Percentiles rank a stretch among this genome's conserved stretches.
Conservation (phyloP, 805 yeast genomes). For the Cyberlindnera nakhonratchasimensis region DNA sequence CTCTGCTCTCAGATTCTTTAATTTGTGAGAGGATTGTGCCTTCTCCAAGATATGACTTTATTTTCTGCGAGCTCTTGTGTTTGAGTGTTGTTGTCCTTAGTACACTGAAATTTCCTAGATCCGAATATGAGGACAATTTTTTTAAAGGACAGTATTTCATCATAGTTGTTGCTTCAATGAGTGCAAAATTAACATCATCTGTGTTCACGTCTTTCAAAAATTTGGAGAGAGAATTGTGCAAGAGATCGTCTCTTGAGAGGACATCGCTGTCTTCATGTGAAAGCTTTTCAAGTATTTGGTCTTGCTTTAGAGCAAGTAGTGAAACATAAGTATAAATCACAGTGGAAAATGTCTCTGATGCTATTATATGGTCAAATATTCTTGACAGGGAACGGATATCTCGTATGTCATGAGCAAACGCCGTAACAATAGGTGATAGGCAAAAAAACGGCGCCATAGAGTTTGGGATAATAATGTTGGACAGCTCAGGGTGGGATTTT, state of each 20-base stretch:
- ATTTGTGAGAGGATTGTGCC: not conserved
- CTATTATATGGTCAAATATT: constrained; percentile 68
- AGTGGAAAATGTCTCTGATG: constrained; percentile 50
- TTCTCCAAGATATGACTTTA: not conserved
- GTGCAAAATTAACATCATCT: constrained; percentile 21
- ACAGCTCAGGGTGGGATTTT: constrained; percentile 43
- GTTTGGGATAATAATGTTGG: constrained; percentile 31
- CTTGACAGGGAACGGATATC: constrained; percentile 46
- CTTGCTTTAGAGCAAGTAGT: constrained; percentile 44
- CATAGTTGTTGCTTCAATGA: not conserved
- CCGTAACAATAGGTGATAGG: constrained; percentile 71
- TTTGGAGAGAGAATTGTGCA: constrained; percentile 39
- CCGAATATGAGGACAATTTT: not conserved
- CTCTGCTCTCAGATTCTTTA: not conserved
- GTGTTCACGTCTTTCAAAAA: constrained; percentile 22
- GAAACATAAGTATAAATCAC: constrained; percentile 62
- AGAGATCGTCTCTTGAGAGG: constrained; percentile 34
- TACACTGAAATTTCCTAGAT: constrained; percentile 27
- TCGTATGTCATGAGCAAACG: constrained; percentile 69
- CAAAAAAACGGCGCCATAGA: constrained; percentile 62
- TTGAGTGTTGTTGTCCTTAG: constrained; percentile 6
- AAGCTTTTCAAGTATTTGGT: constrained; percentile 36
- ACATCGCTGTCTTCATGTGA: constrained; percentile 31
- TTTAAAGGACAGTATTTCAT: constrained; percentile 7
- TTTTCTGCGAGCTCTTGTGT: not conserved